Evolutionary conservation across 1,139 yeast species (phyloP).

Genomic region (Meyerozyma elateridarum): DNA sequence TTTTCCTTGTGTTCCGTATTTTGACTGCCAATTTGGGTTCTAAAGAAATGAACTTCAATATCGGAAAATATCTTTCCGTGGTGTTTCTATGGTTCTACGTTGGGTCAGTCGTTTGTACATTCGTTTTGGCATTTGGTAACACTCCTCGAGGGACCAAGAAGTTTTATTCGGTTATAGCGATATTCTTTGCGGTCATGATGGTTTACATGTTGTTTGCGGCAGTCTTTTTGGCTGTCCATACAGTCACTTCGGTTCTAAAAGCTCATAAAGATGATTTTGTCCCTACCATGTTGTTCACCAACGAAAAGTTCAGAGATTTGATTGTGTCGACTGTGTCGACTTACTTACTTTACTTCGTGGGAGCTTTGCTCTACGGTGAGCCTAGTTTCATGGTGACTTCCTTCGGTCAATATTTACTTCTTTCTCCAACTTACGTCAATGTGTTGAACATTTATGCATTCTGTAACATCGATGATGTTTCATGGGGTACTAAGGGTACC

Average conservation of each 20-base stretch:
- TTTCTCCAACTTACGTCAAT: conserved; percentile 74
- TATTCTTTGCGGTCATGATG: conserved; percentile 23
- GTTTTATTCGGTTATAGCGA: conserved; percentile 19
- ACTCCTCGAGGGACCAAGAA: conserved; percentile 23
- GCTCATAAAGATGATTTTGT: conserved; percentile 41
- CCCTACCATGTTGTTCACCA: conserved; percentile 48
- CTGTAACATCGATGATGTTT: conserved; percentile 80
- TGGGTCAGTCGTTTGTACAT: conserved; percentile 22
- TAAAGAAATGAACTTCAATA: conserved; percentile 30
- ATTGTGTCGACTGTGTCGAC: conserved; percentile 85
- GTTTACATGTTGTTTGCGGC: conserved; percentile 55
- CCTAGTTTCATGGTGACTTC: conserved; percentile 79
- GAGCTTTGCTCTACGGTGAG: conserved; percentile 70
- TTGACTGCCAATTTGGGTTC: conserved; percentile 55
- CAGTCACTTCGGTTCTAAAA: conserved; percentile 41
- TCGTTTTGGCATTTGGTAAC: conserved; percentile 26
- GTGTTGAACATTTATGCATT: conserved; percentile 79
- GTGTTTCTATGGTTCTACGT: conserved; percentile 23
- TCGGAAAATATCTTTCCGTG: conserved; percentile 21
- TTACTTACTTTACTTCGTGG: conserved; percentile 71
- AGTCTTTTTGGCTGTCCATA: conserved; percentile 71
- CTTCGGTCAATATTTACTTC: conserved; percentile 62
- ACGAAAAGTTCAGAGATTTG: conserved; percentile 73
- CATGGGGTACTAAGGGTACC: conserved; percentile 86
- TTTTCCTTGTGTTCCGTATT: conserved; percentile 68